phyloP scores from a whole-genome alignment of 495 filamentous ascomycete genomes.

The Entonaema liquescens region DNA sequence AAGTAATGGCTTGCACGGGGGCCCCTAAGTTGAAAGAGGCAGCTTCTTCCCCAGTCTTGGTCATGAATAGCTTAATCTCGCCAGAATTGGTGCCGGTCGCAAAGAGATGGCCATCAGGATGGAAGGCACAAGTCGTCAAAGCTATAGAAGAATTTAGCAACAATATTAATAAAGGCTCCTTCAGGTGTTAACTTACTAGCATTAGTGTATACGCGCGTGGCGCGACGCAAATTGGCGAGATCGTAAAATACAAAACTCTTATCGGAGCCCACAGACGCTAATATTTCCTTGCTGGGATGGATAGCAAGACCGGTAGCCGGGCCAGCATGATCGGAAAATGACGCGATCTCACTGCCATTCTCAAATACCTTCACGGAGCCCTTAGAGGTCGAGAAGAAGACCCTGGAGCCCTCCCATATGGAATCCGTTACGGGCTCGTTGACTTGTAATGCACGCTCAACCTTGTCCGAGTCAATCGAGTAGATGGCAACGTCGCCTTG shows the following conservation, averaged over 20 bases:
- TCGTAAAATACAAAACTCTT: constrained; percentile 96
- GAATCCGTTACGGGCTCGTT: constrained; percentile 78
- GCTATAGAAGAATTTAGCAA: constrained; percentile 63
- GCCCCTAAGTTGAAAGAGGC: constrained; percentile 73
- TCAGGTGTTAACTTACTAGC: constrained; percentile 67
- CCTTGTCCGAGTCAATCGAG: constrained; percentile 73
- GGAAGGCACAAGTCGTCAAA: constrained; percentile 82
- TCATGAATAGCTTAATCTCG: constrained; percentile 85
- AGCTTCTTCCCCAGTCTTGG: constrained; percentile 73
- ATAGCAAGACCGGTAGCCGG: constrained; percentile 77
- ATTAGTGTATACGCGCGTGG: constrained; percentile 82
- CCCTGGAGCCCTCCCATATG: constrained; percentile 77
- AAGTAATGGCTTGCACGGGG: constrained; percentile 76
- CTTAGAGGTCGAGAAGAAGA: constrained; percentile 74
- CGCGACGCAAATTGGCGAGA: constrained; percentile 67
- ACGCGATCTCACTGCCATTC: constrained; percentile 67
- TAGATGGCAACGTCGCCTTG: constrained; percentile 83
- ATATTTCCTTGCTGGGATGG: constrained; percentile 84
- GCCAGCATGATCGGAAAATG: constrained; percentile 81
- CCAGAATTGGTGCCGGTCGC: constrained; percentile 79
- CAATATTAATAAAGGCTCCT: neutral
- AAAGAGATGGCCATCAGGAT: constrained; percentile 95
- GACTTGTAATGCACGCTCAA: constrained; percentile 71
- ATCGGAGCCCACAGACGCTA: constrained; percentile 88
- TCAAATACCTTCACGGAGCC: constrained; percentile 84